Conservation (phyloP, 108 stramenopile genomes). For the Fragilariopsis cylindrus region DNA sequence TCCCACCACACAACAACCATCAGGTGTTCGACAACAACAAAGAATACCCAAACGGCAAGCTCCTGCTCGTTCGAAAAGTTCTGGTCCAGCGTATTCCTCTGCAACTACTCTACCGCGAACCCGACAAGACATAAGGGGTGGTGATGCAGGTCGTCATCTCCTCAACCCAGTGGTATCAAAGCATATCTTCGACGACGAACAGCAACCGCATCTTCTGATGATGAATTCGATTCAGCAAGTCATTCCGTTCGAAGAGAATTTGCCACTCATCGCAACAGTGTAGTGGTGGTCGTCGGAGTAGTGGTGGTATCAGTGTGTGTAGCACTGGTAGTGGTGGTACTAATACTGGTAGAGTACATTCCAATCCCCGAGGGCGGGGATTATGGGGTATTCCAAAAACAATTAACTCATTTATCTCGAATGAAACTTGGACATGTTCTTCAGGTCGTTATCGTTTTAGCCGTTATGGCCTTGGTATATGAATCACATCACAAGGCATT, state of each 20-base stretch:
- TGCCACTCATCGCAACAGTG: conserved; percentile 17
- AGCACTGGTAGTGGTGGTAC: neutral
- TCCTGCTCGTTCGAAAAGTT: conserved; percentile 23
- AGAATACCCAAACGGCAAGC: conserved; percentile 13
- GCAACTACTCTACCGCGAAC: conserved; percentile 20
- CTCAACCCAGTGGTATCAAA: neutral
- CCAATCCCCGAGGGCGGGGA: too few species aligned
- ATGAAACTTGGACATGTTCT: conserved; percentile 38
- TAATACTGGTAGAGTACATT: neutral
- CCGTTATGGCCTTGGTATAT: conserved; percentile 40
- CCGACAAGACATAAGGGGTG: conserved; percentile 11
- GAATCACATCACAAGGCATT: conserved; percentile 50
- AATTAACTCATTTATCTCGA: conserved; percentile 21
- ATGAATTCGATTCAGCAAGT: conserved; percentile 24
- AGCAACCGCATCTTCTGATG: conserved; percentile 25
- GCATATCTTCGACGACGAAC: conserved; percentile 23
- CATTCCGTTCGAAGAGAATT: neutral
- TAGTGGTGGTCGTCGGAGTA: conserved; percentile 14
- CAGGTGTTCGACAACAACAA: conserved; percentile 3
- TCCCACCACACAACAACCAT: neutral
- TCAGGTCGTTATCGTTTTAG: conserved; percentile 37
- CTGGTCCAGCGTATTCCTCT: neutral
- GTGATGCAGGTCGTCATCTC: neutral
- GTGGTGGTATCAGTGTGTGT: conserved; percentile 7
- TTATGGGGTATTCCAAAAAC: neutral